phyloP scores from a whole-genome alignment of 352 stramenopile genomes.

The Aphanomyces invadans region DNA sequence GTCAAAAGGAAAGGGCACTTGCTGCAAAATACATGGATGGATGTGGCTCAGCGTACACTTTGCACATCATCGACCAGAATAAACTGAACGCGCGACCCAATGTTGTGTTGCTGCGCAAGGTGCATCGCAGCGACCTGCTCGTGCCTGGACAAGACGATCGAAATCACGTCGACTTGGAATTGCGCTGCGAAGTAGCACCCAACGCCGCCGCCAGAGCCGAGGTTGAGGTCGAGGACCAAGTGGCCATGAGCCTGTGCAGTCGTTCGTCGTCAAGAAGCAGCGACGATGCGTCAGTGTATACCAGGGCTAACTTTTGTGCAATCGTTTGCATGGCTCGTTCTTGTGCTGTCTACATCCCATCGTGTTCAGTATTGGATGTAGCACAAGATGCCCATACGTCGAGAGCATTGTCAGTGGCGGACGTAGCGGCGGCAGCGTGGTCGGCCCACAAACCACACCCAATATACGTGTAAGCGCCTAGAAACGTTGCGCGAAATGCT shows the following conservation, averaged over 20 bases:
- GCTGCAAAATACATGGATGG: too few relatives aligned
- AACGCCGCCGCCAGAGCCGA: conserved; percentile 75
- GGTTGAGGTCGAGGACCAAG: conserved; percentile 70
- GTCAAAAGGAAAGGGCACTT: too few relatives aligned
- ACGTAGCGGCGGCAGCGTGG: too few relatives aligned
- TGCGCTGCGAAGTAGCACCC: conserved; percentile 61
- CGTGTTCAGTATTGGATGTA: conserved; percentile 2
- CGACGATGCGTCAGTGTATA: conserved; percentile 25
- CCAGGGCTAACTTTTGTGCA: conserved; percentile 51
- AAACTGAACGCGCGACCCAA: background rate
- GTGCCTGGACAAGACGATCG: conserved; percentile 45
- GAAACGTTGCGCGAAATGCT: conserved; percentile 58
- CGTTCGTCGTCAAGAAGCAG: background rate
- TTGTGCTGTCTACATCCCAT: conserved; percentile 41
- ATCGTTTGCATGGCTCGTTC: conserved; percentile 60
- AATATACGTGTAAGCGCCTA: conserved; percentile 70
- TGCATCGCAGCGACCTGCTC: conserved; percentile 50
- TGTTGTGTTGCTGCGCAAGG: conserved; percentile 41
- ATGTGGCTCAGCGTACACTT: background rate
- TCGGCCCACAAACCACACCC: conserved; percentile 67
- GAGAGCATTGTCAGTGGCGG: conserved; percentile 35
- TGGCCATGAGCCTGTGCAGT: conserved; percentile 35
- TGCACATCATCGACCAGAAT: background rate
- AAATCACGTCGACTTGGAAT: conserved; percentile 40
- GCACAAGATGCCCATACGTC: too few relatives aligned